These are phyloP conservation scores for Pseudogymnoascus sp. DNA, from an alignment of 2,329 filamentous ascomycete species.

Conservation along the genomic window DNA sequence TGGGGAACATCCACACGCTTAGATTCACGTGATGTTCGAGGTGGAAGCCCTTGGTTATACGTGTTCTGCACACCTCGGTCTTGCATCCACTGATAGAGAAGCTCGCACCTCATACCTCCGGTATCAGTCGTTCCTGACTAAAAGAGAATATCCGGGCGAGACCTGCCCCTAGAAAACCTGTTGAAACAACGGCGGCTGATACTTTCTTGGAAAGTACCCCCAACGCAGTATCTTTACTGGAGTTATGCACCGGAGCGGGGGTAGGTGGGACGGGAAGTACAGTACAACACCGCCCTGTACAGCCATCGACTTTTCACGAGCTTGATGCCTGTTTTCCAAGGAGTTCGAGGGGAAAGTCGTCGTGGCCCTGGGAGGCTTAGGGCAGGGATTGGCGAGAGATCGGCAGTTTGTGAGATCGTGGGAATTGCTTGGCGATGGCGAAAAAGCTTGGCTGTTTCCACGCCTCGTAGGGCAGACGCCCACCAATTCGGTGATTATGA, in stretches of 20 bases:
- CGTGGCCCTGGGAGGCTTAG: background rate
- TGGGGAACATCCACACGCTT: background rate
- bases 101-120: background rate
- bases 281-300: background rate
- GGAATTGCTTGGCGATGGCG: slow-evolving; percentile 1
- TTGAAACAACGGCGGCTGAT: background rate
- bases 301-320: background rate
- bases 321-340: background rate
- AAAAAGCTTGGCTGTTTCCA: background rate
- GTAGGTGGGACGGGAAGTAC: background rate
- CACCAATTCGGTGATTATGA: background rate
- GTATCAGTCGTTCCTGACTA: background rate
- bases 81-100: background rate
- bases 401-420: background rate
- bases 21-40: background rate
- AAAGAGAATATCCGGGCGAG: background rate
- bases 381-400: background rate
- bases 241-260: slow-evolving; percentile 1
- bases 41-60: background rate
- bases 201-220: background rate
- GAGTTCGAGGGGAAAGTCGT: background rate
- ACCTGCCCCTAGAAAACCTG: background rate
- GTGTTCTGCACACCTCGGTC: background rate
- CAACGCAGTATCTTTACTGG: background rate
- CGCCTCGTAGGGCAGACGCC: background rate